phyloP scores from a whole-genome alignment of 371 early-diverging fungal genomes.

The Mucor mucedo region DNA sequence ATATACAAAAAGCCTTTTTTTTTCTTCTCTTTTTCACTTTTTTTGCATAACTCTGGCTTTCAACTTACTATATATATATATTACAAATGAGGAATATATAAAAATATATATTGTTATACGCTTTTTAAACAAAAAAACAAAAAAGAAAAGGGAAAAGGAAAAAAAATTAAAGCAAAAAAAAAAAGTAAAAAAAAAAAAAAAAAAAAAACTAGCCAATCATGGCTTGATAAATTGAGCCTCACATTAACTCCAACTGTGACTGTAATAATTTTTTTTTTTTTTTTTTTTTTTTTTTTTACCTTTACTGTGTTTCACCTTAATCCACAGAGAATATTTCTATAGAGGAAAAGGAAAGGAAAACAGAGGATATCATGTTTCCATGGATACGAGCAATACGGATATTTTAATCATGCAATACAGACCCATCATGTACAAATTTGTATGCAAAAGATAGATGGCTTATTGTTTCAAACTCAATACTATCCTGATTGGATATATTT shows the following conservation, averaged over 20 bases:
- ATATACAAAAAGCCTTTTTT: neutral
- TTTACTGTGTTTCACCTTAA: too few species aligned
- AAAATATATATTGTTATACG: too few species aligned
- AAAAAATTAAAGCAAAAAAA: slow-evolving; percentile 10
- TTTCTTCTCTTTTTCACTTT: slow-evolving; percentile 6
- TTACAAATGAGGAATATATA: slow-evolving; percentile 1
- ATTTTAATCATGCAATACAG: neutral
- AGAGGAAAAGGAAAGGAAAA: neutral
- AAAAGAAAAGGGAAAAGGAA: slow-evolving; percentile 6
- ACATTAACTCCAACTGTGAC: slow-evolving; percentile 14
- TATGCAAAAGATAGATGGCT: slow-evolving; percentile 29
- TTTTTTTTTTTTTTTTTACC: neutral
- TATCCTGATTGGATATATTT: slow-evolving; percentile 23
- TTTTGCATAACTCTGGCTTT: neutral
- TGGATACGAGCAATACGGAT: neutral
- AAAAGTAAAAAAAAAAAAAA: slow-evolving; percentile 20
- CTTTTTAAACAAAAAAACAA: neutral
- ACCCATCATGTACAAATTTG: neutral
- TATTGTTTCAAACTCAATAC: slow-evolving; percentile 28
- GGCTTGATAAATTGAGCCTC: slow-evolving; percentile 15
- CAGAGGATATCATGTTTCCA: neutral
- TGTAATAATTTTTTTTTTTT: slow-evolving; percentile 2
- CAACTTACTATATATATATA: neutral
- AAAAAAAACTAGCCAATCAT: slow-evolving; percentile 30
- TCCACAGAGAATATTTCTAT: too few species aligned